Evolutionary conservation across 495 filamentous ascomycete genomes (phyloP).

Genomic region (Daldinia loculata): DNA sequence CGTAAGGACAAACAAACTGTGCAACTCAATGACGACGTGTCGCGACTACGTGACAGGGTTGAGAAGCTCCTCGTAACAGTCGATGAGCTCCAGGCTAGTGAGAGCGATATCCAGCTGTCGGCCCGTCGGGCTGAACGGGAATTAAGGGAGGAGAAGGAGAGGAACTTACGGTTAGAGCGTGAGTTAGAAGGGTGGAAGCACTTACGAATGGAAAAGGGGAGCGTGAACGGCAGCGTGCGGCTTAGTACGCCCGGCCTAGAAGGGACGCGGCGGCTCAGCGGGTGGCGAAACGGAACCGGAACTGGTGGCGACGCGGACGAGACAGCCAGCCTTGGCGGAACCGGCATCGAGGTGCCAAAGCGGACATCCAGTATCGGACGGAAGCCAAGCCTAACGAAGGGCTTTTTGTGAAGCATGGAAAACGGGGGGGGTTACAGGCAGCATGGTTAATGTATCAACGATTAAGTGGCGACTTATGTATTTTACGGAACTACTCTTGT

Average conservation of each 20-base stretch:
- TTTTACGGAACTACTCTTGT: constrained; percentile 30
- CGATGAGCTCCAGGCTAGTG: constrained; percentile 89
- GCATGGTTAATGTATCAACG: constrained; percentile 33
- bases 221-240: constrained; percentile 45
- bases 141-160: constrained; percentile 87
- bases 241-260: constrained; percentile 46
- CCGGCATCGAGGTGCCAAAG: constrained; percentile 59
- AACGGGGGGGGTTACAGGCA: background rate
- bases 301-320: constrained; percentile 45
- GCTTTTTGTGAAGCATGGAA: constrained; percentile 57
- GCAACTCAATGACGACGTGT: constrained; percentile 82
- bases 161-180: constrained; percentile 79
- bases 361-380: constrained; percentile 65
- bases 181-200: constrained; percentile 89
- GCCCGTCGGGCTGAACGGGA: constrained; percentile 89
- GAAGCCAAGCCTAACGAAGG: constrained; percentile 62
- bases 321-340: constrained; percentile 35
- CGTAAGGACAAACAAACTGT: constrained; percentile 84
- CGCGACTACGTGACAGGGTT: constrained; percentile 84
- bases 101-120: constrained; percentile 79
- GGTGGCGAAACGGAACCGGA: constrained; percentile 48
- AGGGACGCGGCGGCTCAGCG: constrained; percentile 44
- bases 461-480: constrained; percentile 17
- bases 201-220: constrained; percentile 69
- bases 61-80: constrained; percentile 88